Evolutionary conservation across 176 grass and related monocot species (phyloP), one percentile per base, ranked within the genome.

Genomic region (Dactylis glomerata): DNA sequence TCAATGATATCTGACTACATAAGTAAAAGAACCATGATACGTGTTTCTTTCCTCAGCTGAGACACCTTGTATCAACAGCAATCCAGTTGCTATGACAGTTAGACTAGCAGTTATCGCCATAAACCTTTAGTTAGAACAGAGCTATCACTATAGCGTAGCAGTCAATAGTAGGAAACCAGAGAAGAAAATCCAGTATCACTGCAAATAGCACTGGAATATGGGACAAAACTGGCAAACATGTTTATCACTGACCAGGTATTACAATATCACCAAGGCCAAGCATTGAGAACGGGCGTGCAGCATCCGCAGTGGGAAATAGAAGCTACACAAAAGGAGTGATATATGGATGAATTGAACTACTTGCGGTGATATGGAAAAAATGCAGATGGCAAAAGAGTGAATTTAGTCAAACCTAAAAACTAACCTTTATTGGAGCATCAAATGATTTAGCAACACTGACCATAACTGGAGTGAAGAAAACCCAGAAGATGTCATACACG

Each of bases 361-460:
- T 51, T 20, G 9, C 34, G 27, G 28, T 20, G 20, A 89, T 82
- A 66, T 36, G 34, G n/a, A 81, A 81, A 20, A 79, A 74, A 71
- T 36, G 15, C 2, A 0, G 1, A 66, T 59, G 46, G 61, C 41
- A 76, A 70, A 37, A 31, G 4, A 56, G 7, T 20, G 16, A 67
- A 26, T 69, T 52, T n/a, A 81, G 27, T 32, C 4, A 74, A 12
- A 45, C 41, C n/a, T n/a, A 83, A 45, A 75, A 66, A 80, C 81
- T 86, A 50, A 95, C 92, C 96, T 98, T 98, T 86, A 98, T 98
- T 3, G 96, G 96, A 80, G 96, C 96, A 88, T 98, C 92, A 90
- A 98, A 98, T 36, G 96, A 98, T 92, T 98, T 98, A 58, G 95
- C 95, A 86, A 95, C 95, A 82, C 95, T 98, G 87, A 98, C 95